These are phyloP conservation scores for Cicer judaicum DNA, from an alignment of 306 rosid species.

Conservation along the genomic window DNA sequence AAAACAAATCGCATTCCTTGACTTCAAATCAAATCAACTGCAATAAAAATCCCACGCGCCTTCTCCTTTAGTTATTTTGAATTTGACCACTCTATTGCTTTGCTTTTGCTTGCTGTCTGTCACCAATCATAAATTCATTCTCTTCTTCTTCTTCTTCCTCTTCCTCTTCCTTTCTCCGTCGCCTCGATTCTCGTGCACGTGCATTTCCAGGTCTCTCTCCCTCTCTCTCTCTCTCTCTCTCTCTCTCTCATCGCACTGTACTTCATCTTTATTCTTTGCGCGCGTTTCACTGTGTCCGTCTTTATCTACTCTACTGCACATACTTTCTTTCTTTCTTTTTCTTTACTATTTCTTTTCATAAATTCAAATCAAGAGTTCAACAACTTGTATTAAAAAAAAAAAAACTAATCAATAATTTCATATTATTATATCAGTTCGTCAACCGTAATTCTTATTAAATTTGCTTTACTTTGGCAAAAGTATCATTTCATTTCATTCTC, in stretches of 20 bases:
- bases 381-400: neutral
- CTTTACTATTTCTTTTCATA: no score
- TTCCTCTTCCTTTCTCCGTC: neutral
- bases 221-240: constrained; percentile 16
- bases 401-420: neutral
- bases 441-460: neutral
- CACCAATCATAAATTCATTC: constrained; percentile 5
- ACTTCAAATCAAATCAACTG: no score
- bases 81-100: neutral
- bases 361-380: neutral
- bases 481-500: neutral
- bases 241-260: constrained; percentile 31
- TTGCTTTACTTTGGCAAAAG: constrained; percentile 27
- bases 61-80: constrained; percentile 34
- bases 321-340: neutral
- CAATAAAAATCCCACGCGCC: constrained; percentile 36
- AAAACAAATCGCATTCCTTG: no score
- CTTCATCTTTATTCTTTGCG: constrained; percentile 23
- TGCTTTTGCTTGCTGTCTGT: neutral
- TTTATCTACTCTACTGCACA: neutral
- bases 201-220: constrained; percentile 41
- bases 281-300: constrained; percentile 25
- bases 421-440: neutral
- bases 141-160: constrained; percentile 24
- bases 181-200: constrained; percentile 40